Percentiles rank a stretch among this genome's conserved stretches.
These are phyloP conservation scores for Fragosphaeria purpurea DNA, from an alignment of 2,329 filamentous ascomycete genomes.

Conservation along the genomic window DNA sequence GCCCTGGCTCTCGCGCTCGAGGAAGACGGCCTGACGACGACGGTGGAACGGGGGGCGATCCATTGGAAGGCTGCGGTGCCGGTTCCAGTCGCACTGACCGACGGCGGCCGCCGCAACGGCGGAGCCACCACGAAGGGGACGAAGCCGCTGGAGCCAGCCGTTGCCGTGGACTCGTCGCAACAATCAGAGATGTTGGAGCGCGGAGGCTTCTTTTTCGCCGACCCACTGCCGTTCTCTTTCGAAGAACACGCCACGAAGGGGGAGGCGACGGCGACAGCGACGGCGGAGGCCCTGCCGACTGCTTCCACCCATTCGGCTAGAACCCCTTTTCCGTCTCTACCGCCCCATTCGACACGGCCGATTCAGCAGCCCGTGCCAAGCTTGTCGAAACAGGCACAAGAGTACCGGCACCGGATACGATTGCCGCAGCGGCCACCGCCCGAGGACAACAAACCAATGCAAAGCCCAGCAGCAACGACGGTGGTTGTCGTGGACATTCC, in stretches of 20 bases:
- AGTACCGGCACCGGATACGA: slow-evolving; percentile 2
- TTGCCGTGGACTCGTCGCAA: too few species aligned
- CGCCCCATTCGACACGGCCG: neutral
- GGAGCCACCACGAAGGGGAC: too few species aligned
- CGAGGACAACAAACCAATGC: neutral
- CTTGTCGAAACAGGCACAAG: slow-evolving; percentile 1
- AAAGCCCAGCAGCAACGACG: neutral
- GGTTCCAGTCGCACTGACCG: too few species aligned
- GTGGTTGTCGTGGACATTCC: neutral
- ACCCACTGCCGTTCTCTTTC: too few species aligned
- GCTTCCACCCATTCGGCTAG: too few species aligned
- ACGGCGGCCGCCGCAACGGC: too few species aligned
- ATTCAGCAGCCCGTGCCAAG: neutral
- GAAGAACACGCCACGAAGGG: too few species aligned
- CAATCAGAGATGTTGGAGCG: too few species aligned
- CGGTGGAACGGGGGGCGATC: slow-evolving; percentile 2
- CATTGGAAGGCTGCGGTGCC: neutral
- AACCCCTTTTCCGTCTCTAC: neutral
- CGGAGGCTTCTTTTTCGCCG: too few species aligned
- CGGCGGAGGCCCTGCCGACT: too few species aligned
- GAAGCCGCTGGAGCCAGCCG: too few species aligned
- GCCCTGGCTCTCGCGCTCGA: slow-evolving; percentile 15
- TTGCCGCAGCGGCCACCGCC: neutral
- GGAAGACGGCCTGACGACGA: slow-evolving; percentile 13
- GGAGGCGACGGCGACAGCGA: too few species aligned